These are phyloP conservation scores for Tolypocladium ophioglossoides DNA, from an alignment of 2,329 filamentous ascomycete species.

Conservation along the genomic window DNA sequence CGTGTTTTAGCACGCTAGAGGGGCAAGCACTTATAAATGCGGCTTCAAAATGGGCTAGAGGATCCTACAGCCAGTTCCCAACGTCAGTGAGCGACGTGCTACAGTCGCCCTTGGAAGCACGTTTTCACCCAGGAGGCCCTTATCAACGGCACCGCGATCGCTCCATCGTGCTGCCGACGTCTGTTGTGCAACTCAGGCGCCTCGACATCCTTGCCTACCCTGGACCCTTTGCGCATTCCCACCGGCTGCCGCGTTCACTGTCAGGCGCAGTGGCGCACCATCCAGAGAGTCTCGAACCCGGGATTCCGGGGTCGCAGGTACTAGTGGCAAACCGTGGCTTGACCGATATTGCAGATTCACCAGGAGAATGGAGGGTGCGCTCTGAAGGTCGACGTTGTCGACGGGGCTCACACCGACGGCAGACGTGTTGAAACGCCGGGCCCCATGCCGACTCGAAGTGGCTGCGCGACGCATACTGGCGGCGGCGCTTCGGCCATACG, in stretches of 20 bases:
- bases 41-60: not conserved
- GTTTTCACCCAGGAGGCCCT: not conserved
- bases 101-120: not conserved
- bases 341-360: not conserved
- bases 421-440: not conserved
- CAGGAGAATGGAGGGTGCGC: not conserved
- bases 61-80: not conserved
- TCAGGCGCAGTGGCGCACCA: not conserved
- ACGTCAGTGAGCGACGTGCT: not conserved
- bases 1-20: not conserved
- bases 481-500: not conserved
- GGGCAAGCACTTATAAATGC: not conserved
- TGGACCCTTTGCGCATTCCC: not conserved
- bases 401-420: not conserved
- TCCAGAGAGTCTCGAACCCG: not conserved
- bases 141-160: not conserved
- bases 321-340: not conserved
- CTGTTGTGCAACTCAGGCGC: not conserved
- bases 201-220: not conserved
- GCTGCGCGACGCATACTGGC: not conserved
- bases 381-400: not conserved
- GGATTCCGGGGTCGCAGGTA: not conserved
- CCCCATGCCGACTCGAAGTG: not conserved
- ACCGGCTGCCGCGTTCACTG: not conserved
- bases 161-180: not conserved